Base-by-base conservation (phyloP, 1,284 basidiomycete species). In the Cerioporus squamosus region DNA sequence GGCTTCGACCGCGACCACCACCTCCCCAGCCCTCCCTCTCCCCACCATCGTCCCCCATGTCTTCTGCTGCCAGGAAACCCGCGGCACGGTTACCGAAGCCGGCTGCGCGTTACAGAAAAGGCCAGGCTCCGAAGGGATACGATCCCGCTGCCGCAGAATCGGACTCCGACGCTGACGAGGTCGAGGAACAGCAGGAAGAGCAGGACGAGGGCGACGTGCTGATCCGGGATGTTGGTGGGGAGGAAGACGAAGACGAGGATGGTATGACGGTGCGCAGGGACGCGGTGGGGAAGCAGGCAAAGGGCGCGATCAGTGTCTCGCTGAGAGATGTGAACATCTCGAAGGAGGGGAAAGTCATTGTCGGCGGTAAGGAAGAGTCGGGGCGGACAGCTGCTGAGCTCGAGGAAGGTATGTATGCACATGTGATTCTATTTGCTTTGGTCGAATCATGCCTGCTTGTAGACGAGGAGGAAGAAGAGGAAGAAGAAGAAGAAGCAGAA, bases 41-140 rank as follows among this genome's bases (percentile, higher is more conserved):
- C 17, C 18, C 40, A 15, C 33, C 3, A 6, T 12, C 14, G 33
- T 33, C 14, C 26, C n/a, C 6, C 7, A 68, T 71, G 68, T 68
- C 67, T 3, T 53, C 67, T 18, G 65, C 67, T 17, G 53, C 71
- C 24, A 81, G 85, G 57, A 92, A 91, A 66, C 84, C 84, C 61
- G 90, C 90, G 14, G 83, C 88, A 17, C 84, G 91, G 18, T 79
- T 86, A 10, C 81, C 90, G 20, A 79, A 82, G 48, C 90, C 92
- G 14, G 91, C 85, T 5, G 88, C 84, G 20, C 86, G 91, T 7
- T 93, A 94, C 72, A 90, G 90, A 87, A 90, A 90, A 66, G 91
- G 92, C 55, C 93, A 93, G 66, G 91, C 86, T 0, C 91, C 91
- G 1, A 92, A 92, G 72, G 90, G 90, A 48, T 81, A 77, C 70